A percentile compares a stretch with the other conserved stretches of the same genome.
These are phyloP conservation scores for Sphagnum magellanicum DNA, from an alignment of 228 moss, liverwort and hornwort species.

Conservation along the genomic window DNA sequence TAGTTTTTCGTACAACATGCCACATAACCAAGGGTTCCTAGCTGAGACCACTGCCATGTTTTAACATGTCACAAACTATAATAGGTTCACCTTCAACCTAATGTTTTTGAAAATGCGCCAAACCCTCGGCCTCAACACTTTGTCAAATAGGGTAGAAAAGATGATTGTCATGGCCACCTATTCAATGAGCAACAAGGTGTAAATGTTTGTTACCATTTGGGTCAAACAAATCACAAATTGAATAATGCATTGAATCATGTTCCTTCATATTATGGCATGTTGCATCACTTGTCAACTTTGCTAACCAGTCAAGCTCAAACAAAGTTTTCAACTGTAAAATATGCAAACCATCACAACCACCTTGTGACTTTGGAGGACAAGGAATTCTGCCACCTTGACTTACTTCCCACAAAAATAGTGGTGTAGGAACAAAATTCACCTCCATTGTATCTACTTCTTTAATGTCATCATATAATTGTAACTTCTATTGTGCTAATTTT, in stretches of 20 bases:
- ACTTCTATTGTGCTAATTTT: slow-evolving; percentile 63
- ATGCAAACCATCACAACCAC: slow-evolving; percentile 63
- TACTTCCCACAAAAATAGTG: slow-evolving; percentile 48
- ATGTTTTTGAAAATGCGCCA: slow-evolving; percentile 74
- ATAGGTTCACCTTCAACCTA: slow-evolving; percentile 82
- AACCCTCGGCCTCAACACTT: slow-evolving; percentile 57
- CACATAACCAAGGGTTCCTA: slow-evolving; percentile 99
- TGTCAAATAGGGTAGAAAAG: slow-evolving; percentile 50
- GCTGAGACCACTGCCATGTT: slow-evolving; percentile 79
- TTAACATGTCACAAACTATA: slow-evolving; percentile 65
- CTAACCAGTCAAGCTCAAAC: slow-evolving; percentile 54
- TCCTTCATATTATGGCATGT: slow-evolving; percentile 8
- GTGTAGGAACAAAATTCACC: slow-evolving; percentile 7
- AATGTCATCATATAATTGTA: slow-evolving; percentile 1
- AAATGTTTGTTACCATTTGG: neutral
- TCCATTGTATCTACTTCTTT: slow-evolving; percentile 4
- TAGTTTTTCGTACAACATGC: slow-evolving; percentile 88
- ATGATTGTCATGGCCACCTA: slow-evolving; percentile 41
- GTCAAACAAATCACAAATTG: slow-evolving; percentile 4
- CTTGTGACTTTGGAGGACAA: slow-evolving; percentile 71
- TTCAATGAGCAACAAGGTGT: slow-evolving; percentile 56
- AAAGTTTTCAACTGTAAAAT: slow-evolving; percentile 50
- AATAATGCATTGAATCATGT: slow-evolving; percentile 12
- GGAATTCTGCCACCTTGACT: slow-evolving; percentile 49
- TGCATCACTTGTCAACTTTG: slow-evolving; percentile 40